These are phyloP conservation scores for Aspergillus avenaceus DNA, from an alignment of 495 filamentous ascomycete genomes.

Conservation along the genomic window DNA sequence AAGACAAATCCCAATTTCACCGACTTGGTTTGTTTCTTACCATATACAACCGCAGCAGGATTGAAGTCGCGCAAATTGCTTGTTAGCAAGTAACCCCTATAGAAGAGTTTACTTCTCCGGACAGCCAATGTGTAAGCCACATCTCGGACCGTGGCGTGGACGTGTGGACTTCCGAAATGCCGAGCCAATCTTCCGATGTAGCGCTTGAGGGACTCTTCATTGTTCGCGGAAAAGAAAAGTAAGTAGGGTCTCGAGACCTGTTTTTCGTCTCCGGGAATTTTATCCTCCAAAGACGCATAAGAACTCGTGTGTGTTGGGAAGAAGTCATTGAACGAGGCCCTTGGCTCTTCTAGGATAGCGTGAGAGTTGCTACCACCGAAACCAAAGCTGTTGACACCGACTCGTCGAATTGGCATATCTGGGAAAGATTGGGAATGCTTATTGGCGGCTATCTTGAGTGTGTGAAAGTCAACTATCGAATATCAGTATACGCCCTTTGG, in stretches of 20 bases:
- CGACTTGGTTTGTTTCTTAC: neutral
- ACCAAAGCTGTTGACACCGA: conserved; percentile 44
- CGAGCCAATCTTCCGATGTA: conserved; percentile 11
- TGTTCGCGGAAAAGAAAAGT: conserved; percentile 27
- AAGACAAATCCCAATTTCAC: conserved; percentile 33
- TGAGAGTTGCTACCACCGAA: conserved; percentile 51
- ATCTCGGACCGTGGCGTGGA: conserved; percentile 12
- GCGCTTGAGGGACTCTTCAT: conserved; percentile 18
- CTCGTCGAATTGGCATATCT: conserved; percentile 14
- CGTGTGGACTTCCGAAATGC: conserved; percentile 19
- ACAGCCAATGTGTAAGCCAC: conserved; percentile 16
- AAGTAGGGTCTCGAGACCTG: conserved; percentile 9
- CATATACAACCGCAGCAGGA: conserved; percentile 15
- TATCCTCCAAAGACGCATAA: neutral
- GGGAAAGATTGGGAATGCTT: conserved; percentile 15
- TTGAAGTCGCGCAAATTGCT: conserved; percentile 20
- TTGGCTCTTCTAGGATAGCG: conserved; percentile 23
- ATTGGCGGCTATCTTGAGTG: neutral
- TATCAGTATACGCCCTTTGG: neutral
- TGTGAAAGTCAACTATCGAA: conserved; percentile 7
- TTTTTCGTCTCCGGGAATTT: neutral
- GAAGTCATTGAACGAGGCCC: conserved; percentile 1
- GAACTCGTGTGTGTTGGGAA: neutral
- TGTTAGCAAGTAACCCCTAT: conserved; percentile 7
- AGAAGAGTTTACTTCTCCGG: conserved; percentile 7